phyloP scores from a whole-genome alignment of 495 filamentous ascomycete genomes.

The Neurospora hispaniola region DNA sequence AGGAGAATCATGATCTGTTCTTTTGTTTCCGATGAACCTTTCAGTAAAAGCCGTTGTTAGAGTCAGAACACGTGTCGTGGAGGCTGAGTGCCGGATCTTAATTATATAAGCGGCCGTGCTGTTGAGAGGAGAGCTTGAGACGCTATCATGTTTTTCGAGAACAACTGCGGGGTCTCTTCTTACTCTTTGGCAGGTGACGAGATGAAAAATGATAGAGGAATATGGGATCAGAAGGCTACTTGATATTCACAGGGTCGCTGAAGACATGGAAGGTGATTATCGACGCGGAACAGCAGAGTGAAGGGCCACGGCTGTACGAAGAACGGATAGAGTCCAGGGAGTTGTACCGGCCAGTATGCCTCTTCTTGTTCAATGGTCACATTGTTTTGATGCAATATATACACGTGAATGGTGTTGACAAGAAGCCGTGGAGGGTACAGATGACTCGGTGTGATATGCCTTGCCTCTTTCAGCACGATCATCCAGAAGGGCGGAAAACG shows the following conservation, averaged over 20 bases:
- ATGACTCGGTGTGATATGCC: not conserved
- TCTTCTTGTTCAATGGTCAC: not conserved
- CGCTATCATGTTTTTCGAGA: not conserved
- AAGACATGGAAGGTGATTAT: not conserved
- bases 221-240: not conserved
- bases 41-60: not conserved
- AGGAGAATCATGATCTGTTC: not conserved
- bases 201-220: not conserved
- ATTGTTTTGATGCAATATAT: not conserved
- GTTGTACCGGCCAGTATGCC: not conserved
- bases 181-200: too few species aligned
- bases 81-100: not conserved
- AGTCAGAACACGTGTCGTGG: not conserved
- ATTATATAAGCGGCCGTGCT: not conserved
- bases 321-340: not conserved
- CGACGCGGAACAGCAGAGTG: not conserved
- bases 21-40: not conserved
- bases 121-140: not conserved
- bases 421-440: not conserved
- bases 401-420: not conserved
- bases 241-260: too few species aligned
- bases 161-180: not conserved
- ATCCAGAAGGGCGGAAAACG: not conserved
- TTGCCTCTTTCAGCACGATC: not conserved
- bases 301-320: not conserved